Evolutionary conservation across 352 stramenopile genomes (phyloP), one percentile per base, ranked within the genome.

Genomic region (Phytophthora capsici): DNA sequence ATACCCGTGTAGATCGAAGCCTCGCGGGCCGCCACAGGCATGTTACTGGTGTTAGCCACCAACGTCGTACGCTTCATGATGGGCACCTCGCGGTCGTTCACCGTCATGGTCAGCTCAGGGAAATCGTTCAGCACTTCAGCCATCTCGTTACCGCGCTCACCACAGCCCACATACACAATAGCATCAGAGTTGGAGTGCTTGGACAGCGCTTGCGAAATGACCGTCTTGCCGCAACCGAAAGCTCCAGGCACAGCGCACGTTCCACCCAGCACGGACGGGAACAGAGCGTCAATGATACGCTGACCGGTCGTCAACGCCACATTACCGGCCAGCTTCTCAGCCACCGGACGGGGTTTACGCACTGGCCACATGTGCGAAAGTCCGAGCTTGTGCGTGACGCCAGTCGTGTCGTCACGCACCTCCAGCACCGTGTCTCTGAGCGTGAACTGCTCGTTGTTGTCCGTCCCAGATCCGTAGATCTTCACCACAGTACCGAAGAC

Each of bases 11-110:
- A 99, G 72, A 99, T 99, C 32, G 94, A 99, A 25, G 98, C 98
- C 82, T 99, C 98, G 86, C 98, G 97, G 23, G 98, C 98, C 48
- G 98, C 98, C 71, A 99, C 98, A 47, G 98, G 98, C 98, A 99
- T 99, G 92, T 99, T 99, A 80, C 96, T 99, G n/a, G 98, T 99
- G 84, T 99, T 99, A 53, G 98, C 98, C 52, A 99, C 98, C 26
- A 99, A 82, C 41, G 96, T 98, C 37, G 98, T 99, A 64, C 98
- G 97, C 84, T 99, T 99, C 98, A 99, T 99, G 84, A 99, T 99
- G 51, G 96, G 97, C 70, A 99, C 88, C 56, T 96, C 88, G 37
- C 97, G 97, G 60, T 98, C 97, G 60, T 99, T 98, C 38, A 99
- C 85, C 7, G 94, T 98, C 91, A 99, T 99, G 26, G 96, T 99